Evolutionary conservation across 177 flowering plant genomes (phyloP).

Genomic region (Vitis hybrid): DNA sequence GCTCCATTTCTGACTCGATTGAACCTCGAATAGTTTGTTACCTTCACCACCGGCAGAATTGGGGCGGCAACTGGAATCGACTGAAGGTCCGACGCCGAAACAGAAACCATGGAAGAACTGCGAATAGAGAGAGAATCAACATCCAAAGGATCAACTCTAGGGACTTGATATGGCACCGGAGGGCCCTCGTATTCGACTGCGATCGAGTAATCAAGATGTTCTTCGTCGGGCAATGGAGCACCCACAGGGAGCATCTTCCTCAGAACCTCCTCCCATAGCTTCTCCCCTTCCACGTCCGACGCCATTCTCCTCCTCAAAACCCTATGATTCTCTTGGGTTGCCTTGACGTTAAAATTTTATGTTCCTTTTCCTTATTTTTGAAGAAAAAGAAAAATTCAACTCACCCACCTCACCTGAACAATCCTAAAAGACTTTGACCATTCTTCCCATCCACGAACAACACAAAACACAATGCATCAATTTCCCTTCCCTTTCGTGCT

Average conservation of each 20-base stretch:
- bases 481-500: too few relatives aligned
- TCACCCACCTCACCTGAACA: too few relatives aligned
- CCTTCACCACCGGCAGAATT: conserved; percentile 4
- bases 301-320: background rate
- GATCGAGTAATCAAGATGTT: conserved; percentile 55
- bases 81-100: conserved; percentile 5
- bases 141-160: conserved; percentile 29
- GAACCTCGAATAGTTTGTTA: conserved; percentile 13
- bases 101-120: conserved; percentile 16
- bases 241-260: conserved; percentile 50
- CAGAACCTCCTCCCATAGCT: conserved; percentile 35
- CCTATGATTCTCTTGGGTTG: too few relatives aligned
- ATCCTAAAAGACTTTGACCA: too few relatives aligned
- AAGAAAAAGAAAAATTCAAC: too few relatives aligned
- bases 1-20: conserved; percentile 11
- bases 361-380: too few relatives aligned
- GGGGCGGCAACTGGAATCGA: conserved; percentile 20
- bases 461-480: too few relatives aligned
- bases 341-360: too few relatives aligned
- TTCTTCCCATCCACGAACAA: too few relatives aligned
- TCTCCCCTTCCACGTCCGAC: conserved; percentile 10
- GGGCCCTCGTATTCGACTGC: conserved; percentile 54
- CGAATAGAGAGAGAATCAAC: conserved; percentile 12
- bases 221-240: conserved; percentile 52
- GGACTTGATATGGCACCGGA: conserved; percentile 31